Percentiles rank a stretch among this genome's conserved stretches.
These are phyloP conservation scores for Naumovozyma castellii DNA, from an alignment of 805 yeast genomes.

Conservation along the genomic window DNA sequence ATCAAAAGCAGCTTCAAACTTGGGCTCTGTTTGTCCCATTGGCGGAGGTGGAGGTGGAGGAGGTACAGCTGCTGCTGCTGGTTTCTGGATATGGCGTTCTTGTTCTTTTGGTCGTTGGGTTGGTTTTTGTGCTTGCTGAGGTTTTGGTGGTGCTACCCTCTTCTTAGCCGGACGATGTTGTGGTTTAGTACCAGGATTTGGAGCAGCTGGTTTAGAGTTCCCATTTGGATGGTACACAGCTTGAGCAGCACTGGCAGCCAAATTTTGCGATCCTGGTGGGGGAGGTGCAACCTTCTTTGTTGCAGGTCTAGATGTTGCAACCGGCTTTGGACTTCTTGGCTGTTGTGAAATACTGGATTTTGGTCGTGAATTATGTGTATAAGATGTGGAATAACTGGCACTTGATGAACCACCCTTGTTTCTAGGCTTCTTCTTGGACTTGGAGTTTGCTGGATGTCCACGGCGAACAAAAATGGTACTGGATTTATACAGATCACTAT, in stretches of 20 bases:
- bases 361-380: no score
- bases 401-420: constrained; percentile 28
- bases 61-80: constrained; percentile 28
- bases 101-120: constrained; percentile 6
- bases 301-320: constrained; percentile 14
- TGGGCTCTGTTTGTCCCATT: constrained; percentile 58
- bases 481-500: constrained; percentile 76
- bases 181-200: constrained; percentile 28
- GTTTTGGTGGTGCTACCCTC: constrained; percentile 14
- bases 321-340: constrained; percentile 17
- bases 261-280: constrained; percentile 25
- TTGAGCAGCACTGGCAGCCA: constrained; percentile 36
- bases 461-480: constrained; percentile 71
- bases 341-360: not conserved
- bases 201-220: constrained; percentile 16
- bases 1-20: constrained; percentile 77
- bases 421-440: constrained; percentile 68
- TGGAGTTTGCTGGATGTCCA: constrained; percentile 68
- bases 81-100: constrained; percentile 32
- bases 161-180: not conserved
- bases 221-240: constrained; percentile 29
- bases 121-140: constrained; percentile 5
- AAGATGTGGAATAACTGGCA: constrained; percentile 2
- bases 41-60: constrained; percentile 70
- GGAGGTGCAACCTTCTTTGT: constrained; percentile 31